Percentiles rank a stretch among this genome's conserved stretches.
These are phyloP conservation scores for Trypanosoma conorhini DNA, from an alignment of 208 protist species.

Conservation along the genomic window DNA sequence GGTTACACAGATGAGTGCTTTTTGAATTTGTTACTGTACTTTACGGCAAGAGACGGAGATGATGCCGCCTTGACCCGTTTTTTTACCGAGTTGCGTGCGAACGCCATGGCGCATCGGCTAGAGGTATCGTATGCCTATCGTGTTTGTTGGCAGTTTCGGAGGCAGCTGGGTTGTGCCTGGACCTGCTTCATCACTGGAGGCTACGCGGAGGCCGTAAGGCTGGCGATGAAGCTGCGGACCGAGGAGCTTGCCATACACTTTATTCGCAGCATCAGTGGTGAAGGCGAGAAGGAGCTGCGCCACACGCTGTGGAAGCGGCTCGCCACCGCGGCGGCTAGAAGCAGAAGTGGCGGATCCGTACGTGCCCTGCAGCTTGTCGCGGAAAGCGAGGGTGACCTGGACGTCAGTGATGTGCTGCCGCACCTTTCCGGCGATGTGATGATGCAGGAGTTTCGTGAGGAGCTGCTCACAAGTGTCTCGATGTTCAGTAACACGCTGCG, in stretches of 20 bases:
- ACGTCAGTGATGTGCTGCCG: slow-evolving; percentile 48
- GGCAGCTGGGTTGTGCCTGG: slow-evolving; percentile 21
- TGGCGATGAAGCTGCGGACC: slow-evolving; percentile 18
- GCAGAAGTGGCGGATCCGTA: slow-evolving; percentile 15
- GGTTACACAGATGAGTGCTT: slow-evolving; percentile 12
- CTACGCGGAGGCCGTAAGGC: slow-evolving; percentile 9
- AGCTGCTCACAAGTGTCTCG: slow-evolving; percentile 36
- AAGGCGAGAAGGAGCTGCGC: slow-evolving; percentile 6
- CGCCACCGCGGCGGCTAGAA: slow-evolving; percentile 5
- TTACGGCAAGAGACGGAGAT: slow-evolving; percentile 21
- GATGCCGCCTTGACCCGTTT: slow-evolving; percentile 21
- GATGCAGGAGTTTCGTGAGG: slow-evolving; percentile 45
- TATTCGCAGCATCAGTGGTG: slow-evolving; percentile 15
- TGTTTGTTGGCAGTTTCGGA: slow-evolving; percentile 12
- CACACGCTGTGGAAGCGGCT: slow-evolving; percentile 24
- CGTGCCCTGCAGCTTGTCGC: slow-evolving; percentile 41
- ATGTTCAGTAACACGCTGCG: slow-evolving; percentile 26
- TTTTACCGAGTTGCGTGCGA: slow-evolving; percentile 10
- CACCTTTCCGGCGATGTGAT: slow-evolving; percentile 37
- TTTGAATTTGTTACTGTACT: slow-evolving; percentile 20
- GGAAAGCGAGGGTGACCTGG: slow-evolving; percentile 35
- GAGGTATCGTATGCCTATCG: slow-evolving; percentile 20
- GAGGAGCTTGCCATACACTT: slow-evolving; percentile 25
- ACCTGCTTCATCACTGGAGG: slow-evolving; percentile 11
- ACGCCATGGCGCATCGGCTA: neutral